Evolutionary conservation across 73 alveolate species (phyloP).

Genomic region (Durusdinium trenchii): DNA sequence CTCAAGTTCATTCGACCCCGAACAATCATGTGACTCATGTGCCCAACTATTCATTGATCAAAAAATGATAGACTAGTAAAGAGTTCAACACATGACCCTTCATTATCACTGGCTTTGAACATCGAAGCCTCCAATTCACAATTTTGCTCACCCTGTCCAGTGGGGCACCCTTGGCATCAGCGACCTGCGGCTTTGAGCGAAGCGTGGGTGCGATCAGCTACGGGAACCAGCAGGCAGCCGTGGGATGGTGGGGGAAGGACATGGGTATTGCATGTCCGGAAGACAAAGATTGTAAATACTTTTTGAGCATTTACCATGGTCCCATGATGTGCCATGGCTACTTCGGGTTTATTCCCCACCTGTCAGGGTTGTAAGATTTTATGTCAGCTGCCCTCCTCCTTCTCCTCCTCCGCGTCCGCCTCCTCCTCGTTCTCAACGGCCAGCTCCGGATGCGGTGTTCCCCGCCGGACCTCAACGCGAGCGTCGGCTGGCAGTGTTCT

Average conservation of each 20-base stretch:
- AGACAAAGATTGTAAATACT: background rate
- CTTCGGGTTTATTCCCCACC: background rate
- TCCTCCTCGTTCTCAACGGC: too few relatives aligned
- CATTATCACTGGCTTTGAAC: background rate
- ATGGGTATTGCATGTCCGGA: background rate
- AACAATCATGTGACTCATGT: background rate
- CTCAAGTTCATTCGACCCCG: background rate
- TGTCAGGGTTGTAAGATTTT: background rate
- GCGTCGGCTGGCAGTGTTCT: too few relatives aligned
- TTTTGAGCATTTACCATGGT: background rate
- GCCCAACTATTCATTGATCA: too few relatives aligned
- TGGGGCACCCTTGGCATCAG: slow-evolving; percentile 15
- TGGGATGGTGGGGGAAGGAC: background rate
- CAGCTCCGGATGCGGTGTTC: too few relatives aligned
- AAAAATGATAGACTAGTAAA: too few relatives aligned
- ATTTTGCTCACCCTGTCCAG: background rate
- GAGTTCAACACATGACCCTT: background rate
- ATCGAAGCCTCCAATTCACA: background rate
- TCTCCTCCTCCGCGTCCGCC: too few relatives aligned
- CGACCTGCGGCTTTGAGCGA: slow-evolving; percentile 85
- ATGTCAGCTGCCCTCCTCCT: too few relatives aligned
- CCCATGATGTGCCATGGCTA: background rate
- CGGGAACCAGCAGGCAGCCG: slow-evolving; percentile 17
- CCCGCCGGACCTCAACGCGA: too few relatives aligned
- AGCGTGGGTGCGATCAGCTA: slow-evolving; percentile 45